These are phyloP conservation scores for Tolypocladium tropicale DNA, from an alignment of 2,329 filamentous ascomycete genomes.

Conservation along the genomic window DNA sequence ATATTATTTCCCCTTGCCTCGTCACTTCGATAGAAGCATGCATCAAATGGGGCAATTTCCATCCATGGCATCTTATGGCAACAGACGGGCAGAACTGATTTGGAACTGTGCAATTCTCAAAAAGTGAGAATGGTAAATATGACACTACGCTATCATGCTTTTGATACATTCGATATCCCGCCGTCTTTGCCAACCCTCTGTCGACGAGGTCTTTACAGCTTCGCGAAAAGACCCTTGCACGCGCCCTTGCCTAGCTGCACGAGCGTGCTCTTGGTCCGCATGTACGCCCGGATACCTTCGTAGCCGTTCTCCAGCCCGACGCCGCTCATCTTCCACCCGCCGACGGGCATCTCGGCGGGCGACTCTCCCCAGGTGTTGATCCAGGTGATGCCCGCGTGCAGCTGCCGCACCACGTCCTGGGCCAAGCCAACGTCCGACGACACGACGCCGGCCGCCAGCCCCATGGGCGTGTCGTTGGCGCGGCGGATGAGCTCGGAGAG, in stretches of 20 bases:
- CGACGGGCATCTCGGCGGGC: constrained; percentile 85
- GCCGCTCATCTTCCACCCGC: constrained; percentile 86
- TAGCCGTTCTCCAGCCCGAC: constrained; percentile 80
- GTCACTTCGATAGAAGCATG: too few relatives aligned
- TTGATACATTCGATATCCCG: too few relatives aligned
- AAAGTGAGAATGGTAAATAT: not conserved
- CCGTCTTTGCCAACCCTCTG: not conserved
- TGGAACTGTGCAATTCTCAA: not conserved
- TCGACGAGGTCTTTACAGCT: constrained; percentile 33
- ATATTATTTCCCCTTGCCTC: too few relatives aligned
- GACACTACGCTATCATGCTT: not conserved
- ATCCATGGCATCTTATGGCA: too few relatives aligned
- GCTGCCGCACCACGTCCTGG: constrained; percentile 57
- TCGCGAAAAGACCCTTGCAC: constrained; percentile 59
- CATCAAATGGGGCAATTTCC: too few relatives aligned
- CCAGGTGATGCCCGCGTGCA: constrained; percentile 85
- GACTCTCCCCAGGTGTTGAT: constrained; percentile 91
- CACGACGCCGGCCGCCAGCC: constrained; percentile 77
- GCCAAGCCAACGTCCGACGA: constrained; percentile 64
- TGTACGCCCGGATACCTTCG: constrained; percentile 70
- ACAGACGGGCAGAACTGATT: too few relatives aligned
- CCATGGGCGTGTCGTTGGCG: constrained; percentile 68
- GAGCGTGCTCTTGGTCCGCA: constrained; percentile 78
- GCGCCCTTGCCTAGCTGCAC: constrained; percentile 65
- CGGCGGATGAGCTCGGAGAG: constrained; percentile 59